These are phyloP conservation scores for Chrysanthemum seticuspe DNA, from an alignment of 129 eudicot genomes.

Conservation along the genomic window DNA sequence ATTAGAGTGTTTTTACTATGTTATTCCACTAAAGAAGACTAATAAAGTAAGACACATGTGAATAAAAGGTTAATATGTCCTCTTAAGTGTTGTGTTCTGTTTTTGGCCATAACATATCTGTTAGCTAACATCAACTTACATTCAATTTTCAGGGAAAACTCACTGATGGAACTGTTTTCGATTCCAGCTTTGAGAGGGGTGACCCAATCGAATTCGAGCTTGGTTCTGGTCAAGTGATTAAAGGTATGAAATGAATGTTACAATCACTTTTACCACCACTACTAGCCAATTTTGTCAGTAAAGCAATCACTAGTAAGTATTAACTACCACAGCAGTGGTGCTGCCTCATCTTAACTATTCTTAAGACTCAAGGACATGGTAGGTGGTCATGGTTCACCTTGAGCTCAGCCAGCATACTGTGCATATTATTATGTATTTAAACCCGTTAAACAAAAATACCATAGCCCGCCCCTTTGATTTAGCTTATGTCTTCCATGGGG, in stretches of 20 bases:
- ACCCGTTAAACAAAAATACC: too few relatives aligned
- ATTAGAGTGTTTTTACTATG: not conserved
- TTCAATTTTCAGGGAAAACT: slow-evolving; percentile 76
- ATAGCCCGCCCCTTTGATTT: too few relatives aligned
- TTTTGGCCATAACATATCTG: slow-evolving; percentile 1
- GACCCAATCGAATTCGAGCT: slow-evolving; percentile 97
- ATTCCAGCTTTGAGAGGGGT: slow-evolving; percentile 97
- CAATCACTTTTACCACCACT: not conserved
- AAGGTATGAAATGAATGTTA: slow-evolving; percentile 47
- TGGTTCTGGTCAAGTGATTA: slow-evolving; percentile 93
- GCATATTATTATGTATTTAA: too few relatives aligned
- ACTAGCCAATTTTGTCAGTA: too few relatives aligned
- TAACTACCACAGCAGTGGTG: too few relatives aligned
- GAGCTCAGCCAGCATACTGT: too few relatives aligned
- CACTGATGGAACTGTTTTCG: slow-evolving; percentile 98
- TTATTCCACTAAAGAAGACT: not conserved
- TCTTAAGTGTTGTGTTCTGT: not conserved
- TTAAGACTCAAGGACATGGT: too few relatives aligned
- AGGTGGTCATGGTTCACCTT: too few relatives aligned
- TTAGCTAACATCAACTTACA: slow-evolving; percentile 12
- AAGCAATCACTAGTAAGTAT: too few relatives aligned
- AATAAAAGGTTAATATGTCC: not conserved
- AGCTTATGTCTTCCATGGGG: too few relatives aligned
- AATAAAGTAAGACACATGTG: not conserved
- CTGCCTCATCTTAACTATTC: too few relatives aligned